Conservation (phyloP, 257 asterid genomes). For the Mentha longifolia region DNA sequence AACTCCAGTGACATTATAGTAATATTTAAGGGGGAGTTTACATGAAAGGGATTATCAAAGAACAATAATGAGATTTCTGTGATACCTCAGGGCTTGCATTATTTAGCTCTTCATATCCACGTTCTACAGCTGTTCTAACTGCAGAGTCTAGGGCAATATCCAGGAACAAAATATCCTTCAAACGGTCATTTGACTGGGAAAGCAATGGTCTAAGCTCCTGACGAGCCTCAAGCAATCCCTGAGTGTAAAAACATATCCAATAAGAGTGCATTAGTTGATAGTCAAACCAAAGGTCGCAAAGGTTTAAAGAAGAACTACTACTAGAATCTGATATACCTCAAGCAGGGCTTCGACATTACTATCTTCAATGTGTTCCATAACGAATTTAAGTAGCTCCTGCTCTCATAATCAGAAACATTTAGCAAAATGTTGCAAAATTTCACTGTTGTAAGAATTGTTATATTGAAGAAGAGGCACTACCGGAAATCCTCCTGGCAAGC, state of each 20-base stretch:
- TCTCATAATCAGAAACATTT: constrained; percentile 29
- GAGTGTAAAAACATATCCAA: constrained; percentile 33
- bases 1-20: constrained; percentile 18
- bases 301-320: constrained; percentile 22
- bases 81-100: constrained; percentile 84
- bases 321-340: constrained; percentile 63
- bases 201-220: constrained; percentile 94
- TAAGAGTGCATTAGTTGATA: constrained; percentile 10
- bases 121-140: constrained; percentile 94
- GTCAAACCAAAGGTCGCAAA: background rate
- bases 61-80: constrained; percentile 11
- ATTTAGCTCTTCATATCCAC: constrained; percentile 90
- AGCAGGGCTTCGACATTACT: constrained; percentile 88
- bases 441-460: constrained; percentile 18
- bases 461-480: constrained; percentile 45
- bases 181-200: constrained; percentile 72
- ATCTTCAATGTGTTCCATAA: constrained; percentile 81
- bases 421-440: constrained; percentile 21
- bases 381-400: constrained; percentile 88
- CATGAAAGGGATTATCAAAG: background rate
- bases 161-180: constrained; percentile 89
- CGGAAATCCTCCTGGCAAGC: constrained; percentile 93
- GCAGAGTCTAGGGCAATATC: constrained; percentile 97
- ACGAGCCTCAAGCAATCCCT: constrained; percentile 98
- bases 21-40: constrained; percentile 1